Evolutionary conservation across 768 basidiomycete genomes (phyloP).

Genomic region (Lactarius evosmus): DNA sequence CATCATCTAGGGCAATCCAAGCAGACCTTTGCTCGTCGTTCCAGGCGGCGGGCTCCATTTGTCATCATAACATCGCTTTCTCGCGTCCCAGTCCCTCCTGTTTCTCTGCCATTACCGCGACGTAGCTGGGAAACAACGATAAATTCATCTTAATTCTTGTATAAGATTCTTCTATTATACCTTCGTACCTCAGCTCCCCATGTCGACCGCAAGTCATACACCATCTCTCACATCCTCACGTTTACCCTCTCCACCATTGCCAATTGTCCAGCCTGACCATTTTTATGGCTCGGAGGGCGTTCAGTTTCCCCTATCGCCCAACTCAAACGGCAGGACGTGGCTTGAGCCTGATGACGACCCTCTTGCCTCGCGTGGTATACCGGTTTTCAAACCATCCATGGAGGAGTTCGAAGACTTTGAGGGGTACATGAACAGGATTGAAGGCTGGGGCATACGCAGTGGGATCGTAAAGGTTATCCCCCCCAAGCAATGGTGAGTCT

Average conservation of each 20-base stretch:
- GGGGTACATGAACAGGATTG: slow-evolving; percentile 78
- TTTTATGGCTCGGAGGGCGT: slow-evolving; percentile 62
- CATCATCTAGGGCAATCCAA: slow-evolving; percentile 7
- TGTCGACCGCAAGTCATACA: slow-evolving; percentile 29
- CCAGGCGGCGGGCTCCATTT: neutral
- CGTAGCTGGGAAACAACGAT: neutral
- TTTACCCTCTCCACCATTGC: slow-evolving; percentile 43
- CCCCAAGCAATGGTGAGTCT: slow-evolving; percentile 83
- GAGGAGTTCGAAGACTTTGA: slow-evolving; percentile 93
- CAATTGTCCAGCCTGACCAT: slow-evolving; percentile 72
- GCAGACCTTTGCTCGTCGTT: slow-evolving; percentile 7
- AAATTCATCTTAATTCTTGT: neutral
- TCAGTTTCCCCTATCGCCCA: slow-evolving; percentile 54
- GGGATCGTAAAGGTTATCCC: slow-evolving; percentile 97
- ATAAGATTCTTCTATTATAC: neutral
- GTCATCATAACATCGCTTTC: neutral
- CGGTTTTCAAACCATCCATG: slow-evolving; percentile 93
- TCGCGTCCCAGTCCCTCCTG: neutral
- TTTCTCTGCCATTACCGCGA: neutral
- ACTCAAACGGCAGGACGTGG: slow-evolving; percentile 61
- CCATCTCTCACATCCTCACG: slow-evolving; percentile 44
- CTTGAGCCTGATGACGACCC: slow-evolving; percentile 80
- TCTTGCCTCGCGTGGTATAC: slow-evolving; percentile 82
- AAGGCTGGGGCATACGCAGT: slow-evolving; percentile 85
- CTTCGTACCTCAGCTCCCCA: neutral